Conservation (phyloP, 805 yeast genomes). For the Cyberlindnera mycetangii region DNA sequence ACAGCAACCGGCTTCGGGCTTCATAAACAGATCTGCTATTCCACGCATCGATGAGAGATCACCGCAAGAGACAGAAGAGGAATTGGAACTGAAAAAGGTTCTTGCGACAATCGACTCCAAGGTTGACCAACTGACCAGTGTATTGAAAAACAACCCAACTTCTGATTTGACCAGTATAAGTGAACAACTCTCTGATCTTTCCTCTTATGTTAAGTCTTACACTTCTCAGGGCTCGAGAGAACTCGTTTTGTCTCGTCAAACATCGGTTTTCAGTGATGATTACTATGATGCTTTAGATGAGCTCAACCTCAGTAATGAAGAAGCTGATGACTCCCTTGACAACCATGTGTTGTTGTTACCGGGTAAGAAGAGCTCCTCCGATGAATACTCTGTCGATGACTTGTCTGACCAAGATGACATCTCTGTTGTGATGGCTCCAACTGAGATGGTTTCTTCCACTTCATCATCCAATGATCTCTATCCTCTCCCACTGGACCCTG, state of each 20-base stretch:
- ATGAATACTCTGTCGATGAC: constrained; percentile 23
- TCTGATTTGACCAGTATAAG: constrained; percentile 1
- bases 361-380: constrained; percentile 10
- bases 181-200: constrained; percentile 8
- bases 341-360: constrained; percentile 24
- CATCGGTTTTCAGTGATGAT: constrained; percentile 42
- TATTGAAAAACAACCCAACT: background rate
- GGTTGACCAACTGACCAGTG: constrained; percentile 3
- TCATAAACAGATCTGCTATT: background rate
- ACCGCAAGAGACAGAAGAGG: background rate
- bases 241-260: constrained; percentile 17
- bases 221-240: constrained; percentile 5
- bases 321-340: constrained; percentile 31
- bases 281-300: constrained; percentile 59
- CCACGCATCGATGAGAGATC: background rate
- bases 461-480: constrained; percentile 39
- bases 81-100: background rate
- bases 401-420: constrained; percentile 26
- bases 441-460: background rate
- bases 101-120: constrained; percentile 4
- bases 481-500: constrained; percentile 57
- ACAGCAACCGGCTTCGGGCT: constrained; percentile 1
- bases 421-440: constrained; percentile 8
- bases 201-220: constrained; percentile 12
- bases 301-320: constrained; percentile 28